Evolutionary conservation across 2,329 filamentous ascomycete genomes (phyloP).

Genomic region (Metarhizium anisopliae): DNA sequence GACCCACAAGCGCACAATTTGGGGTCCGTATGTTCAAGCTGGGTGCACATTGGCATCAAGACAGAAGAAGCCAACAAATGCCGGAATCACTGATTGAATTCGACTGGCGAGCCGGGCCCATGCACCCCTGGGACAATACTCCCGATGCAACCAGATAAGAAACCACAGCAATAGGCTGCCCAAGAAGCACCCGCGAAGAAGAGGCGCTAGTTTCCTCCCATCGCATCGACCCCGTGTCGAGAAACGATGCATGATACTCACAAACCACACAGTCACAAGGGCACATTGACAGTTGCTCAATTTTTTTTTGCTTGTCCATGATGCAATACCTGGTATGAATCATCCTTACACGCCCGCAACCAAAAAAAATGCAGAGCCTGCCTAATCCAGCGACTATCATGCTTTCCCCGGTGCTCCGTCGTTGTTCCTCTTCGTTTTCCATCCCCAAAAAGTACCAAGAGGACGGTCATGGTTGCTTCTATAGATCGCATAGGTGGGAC

Average conservation of each 20-base stretch:
- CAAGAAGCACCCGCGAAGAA: too few species aligned
- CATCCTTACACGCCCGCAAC: slow-evolving; percentile 43
- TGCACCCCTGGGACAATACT: too few species aligned
- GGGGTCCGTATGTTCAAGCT: too few species aligned
- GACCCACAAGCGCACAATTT: too few species aligned
- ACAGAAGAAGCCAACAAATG: too few species aligned
- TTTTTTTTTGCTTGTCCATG: slow-evolving; percentile 28
- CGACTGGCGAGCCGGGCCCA: too few species aligned
- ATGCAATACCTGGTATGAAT: slow-evolving; percentile 44
- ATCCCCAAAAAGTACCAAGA: slow-evolving; percentile 8
- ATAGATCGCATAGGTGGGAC: slow-evolving; percentile 23
- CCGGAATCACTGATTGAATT: too few species aligned
- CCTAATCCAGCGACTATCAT: slow-evolving; percentile 1
- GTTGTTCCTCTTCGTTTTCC: background rate
- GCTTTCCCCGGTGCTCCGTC: background rate
- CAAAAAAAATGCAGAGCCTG: slow-evolving; percentile 36
- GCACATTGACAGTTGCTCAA: background rate
- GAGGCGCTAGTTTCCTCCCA: too few species aligned
- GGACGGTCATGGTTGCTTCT: slow-evolving; percentile 13
- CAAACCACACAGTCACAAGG: background rate
- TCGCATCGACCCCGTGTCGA: background rate
- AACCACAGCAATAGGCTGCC: too few species aligned
- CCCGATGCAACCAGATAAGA: too few species aligned
- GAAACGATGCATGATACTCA: too few species aligned
- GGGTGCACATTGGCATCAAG: too few species aligned